A percentile compares a stretch with the other conserved stretches of the same genome.
phyloP scores from a whole-genome alignment of 192 early-diverging fungal species.

The Dispira parvispora region DNA sequence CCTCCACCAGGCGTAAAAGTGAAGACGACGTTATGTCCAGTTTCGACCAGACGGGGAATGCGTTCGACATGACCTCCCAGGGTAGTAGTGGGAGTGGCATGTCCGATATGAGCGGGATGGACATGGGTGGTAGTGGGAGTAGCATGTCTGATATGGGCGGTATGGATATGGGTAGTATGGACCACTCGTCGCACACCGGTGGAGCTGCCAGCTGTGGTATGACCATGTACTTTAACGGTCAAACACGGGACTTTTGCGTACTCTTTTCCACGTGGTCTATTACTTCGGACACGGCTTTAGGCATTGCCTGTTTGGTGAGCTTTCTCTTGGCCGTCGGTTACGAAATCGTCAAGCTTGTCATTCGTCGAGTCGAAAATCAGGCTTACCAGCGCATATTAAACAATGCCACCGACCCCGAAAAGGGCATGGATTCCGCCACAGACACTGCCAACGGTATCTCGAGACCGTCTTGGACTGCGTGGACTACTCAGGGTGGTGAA shows the following conservation, averaged over 20 bases:
- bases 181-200: neutral
- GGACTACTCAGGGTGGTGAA: too few relatives aligned
- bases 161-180: neutral
- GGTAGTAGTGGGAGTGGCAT: neutral
- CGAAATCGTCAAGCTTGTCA: neutral
- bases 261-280: conserved; percentile 10
- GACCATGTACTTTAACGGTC: conserved; percentile 10
- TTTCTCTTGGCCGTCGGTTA: conserved; percentile 3
- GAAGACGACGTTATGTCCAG: neutral
- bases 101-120: neutral
- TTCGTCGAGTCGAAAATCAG: neutral
- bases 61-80: neutral
- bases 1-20: neutral
- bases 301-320: conserved; percentile 5
- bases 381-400: neutral
- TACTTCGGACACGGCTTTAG: neutral
- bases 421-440: neutral
- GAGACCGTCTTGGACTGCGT: neutral
- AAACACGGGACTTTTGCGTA: neutral
- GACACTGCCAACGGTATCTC: neutral
- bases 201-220: conserved; percentile 6
- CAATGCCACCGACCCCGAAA: neutral
- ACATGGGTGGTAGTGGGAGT: neutral
- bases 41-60: conserved; percentile 2
- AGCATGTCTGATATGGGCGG: neutral